Evolutionary conservation across 257 asterid species (phyloP).

Genomic region (Forsythia suspensa): DNA sequence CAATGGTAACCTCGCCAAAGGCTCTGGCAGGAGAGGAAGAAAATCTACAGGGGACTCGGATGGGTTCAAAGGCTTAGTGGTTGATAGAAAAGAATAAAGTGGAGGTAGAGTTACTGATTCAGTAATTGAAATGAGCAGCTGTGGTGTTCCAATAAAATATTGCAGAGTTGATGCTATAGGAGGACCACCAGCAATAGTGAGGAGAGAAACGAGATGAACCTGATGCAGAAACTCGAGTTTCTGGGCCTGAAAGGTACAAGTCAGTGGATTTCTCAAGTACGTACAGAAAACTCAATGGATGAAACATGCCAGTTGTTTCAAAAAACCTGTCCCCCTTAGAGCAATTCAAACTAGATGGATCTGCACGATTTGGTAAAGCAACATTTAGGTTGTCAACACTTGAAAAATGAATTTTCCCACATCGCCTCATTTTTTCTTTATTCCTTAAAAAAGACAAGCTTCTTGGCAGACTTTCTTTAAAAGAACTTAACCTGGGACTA

Average conservation of each 20-base stretch:
- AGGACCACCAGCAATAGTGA: constrained; percentile 96
- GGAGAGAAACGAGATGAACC: constrained; percentile 59
- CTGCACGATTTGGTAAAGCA: constrained; percentile 30
- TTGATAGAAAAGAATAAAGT: constrained; percentile 54
- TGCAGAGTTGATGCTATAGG: constrained; percentile 59
- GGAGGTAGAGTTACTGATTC: constrained; percentile 63
- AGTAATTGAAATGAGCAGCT: constrained; percentile 42
- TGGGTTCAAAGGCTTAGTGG: constrained; percentile 39
- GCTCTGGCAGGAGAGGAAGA: constrained; percentile 61
- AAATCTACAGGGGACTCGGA: constrained; percentile 59
- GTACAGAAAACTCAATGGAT: constrained; percentile 42
- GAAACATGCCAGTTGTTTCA: constrained; percentile 22
- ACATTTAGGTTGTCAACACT: constrained; percentile 34
- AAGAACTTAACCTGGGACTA: constrained; percentile 68
- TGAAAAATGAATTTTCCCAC: constrained; percentile 41
- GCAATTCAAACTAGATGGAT: constrained; percentile 35
- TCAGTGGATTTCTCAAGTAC: constrained; percentile 34
- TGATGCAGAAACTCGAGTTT: constrained; percentile 34
- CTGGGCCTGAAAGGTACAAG: constrained; percentile 35
- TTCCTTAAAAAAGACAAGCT: constrained; percentile 47
- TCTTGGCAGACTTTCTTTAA: constrained; percentile 56
- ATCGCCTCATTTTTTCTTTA: constrained; percentile 52
- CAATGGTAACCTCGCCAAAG: constrained; percentile 39
- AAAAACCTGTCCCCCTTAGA: constrained; percentile 34
- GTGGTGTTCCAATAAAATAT: constrained; percentile 35